phyloP scores from a whole-genome alignment of 2,329 filamentous ascomycete species.

The Paecilomyces sp. region DNA sequence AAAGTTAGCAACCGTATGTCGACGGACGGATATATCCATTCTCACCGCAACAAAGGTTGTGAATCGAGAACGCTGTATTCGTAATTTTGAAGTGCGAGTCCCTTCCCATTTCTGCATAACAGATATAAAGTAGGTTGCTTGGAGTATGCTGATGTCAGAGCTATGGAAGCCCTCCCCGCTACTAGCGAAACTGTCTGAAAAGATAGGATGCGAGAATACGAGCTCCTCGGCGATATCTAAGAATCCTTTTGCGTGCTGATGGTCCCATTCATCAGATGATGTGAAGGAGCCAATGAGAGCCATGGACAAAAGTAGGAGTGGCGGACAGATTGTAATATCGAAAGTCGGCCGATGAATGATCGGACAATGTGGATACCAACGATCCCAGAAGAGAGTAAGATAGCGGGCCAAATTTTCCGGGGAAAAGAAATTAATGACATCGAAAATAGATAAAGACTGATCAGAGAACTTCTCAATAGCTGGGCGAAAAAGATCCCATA shows the following conservation, averaged over 20 bases:
- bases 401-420: background rate
- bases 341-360: background rate
- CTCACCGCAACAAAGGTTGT: background rate
- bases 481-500: background rate
- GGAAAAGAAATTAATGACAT: background rate
- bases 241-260: background rate
- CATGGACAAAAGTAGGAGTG: background rate
- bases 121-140: background rate
- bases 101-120: background rate
- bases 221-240: background rate
- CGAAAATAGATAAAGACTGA: background rate
- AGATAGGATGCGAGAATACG: background rate
- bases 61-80: background rate
- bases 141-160: background rate
- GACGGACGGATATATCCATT: background rate
- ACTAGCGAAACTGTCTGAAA: background rate
- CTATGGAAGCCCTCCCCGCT: background rate
- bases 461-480: background rate
- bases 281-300: background rate
- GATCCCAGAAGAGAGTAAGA: background rate
- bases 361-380: background rate
- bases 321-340: background rate
- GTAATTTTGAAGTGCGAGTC: background rate
- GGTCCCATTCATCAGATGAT: background rate
- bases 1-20: background rate